A percentile compares a stretch with the other conserved stretches of the same genome.
phyloP scores from a whole-genome alignment of 306 rosid species.

The Ammopiptanthus mongolicus region DNA sequence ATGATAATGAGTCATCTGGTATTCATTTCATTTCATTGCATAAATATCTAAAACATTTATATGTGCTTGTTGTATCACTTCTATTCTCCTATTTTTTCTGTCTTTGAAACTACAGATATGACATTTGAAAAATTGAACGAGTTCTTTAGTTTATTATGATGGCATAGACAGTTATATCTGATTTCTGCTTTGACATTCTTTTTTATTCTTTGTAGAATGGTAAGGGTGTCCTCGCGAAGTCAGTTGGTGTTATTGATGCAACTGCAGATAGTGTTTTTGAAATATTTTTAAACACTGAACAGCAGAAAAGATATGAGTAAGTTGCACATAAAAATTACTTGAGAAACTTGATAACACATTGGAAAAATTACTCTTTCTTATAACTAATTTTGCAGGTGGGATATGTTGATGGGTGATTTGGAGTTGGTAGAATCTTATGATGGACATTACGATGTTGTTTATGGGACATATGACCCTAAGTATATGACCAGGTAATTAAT shows the following conservation, averaged over 20 bases:
- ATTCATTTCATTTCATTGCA: background rate
- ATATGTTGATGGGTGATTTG: slow-evolving; percentile 89
- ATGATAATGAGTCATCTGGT: background rate
- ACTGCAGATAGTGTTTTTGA: slow-evolving; percentile 76
- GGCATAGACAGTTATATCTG: background rate
- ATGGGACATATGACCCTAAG: slow-evolving; percentile 83
- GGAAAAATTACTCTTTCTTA: background rate
- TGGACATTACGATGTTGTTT: slow-evolving; percentile 82
- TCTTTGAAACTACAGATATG: slow-evolving; percentile 2
- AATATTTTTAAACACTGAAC: slow-evolving; percentile 61
- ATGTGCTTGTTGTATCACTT: background rate
- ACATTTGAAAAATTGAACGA: background rate
- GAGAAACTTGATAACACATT: background rate
- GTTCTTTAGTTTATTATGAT: background rate
- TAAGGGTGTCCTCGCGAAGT: slow-evolving; percentile 74
- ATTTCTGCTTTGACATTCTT: slow-evolving; percentile 8
- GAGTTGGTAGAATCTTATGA: slow-evolving; percentile 70
- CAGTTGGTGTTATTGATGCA: slow-evolving; percentile 82
- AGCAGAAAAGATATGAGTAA: slow-evolving; percentile 86
- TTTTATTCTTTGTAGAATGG: slow-evolving; percentile 55
- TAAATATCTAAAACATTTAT: background rate
- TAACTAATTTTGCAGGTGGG: slow-evolving; percentile 68
- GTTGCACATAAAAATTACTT: slow-evolving; percentile 20
- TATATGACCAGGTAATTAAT: slow-evolving; percentile 68
- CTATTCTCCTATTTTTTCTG: background rate